Base-by-base conservation (phyloP, 441 rosid species). In the Adansonia madagascariensis region DNA sequence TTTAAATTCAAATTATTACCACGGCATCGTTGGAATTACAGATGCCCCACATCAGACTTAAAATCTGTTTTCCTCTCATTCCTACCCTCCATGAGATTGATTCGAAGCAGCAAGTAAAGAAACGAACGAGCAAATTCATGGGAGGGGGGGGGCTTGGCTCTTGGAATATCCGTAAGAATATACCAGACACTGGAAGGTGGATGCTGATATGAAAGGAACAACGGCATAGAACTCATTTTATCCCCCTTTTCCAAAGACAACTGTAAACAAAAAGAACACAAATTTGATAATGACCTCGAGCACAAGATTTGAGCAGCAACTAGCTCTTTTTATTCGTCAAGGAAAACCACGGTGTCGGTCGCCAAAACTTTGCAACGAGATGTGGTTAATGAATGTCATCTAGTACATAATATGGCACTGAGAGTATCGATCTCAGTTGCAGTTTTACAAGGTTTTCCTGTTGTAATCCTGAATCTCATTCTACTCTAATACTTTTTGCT, bases 341-440 rank as follows among this genome's bases (percentile, higher is more conserved):
- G 78, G 82, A 82, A 78, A 77, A 84, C 71, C 22, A 71, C 53
- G 68, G 14, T 20, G 47, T 77, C 24, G 75, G 60, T 84, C 69
- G 71, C 73, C 80, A 66, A 49, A 75, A 44, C 60, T 65, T 80
- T 74, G 52, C 8, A 81, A 75, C 14, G 39, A 35, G 44, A 60
- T 39, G 60, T 74, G 80, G 86, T 75, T 73, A 80, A 75, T 75
- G 78, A 76, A 80, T 76, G 79, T 76, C 78, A 76, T 49, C 79
- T 47, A 35, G 55, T 71, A 49, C 57, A n/a, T 78, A 60, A 60
- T 55, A 60, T 43, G 55, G 50, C 65, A 80, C 31, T 52, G 43
- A 53, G 63, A 14, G 63, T 62, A 56, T 70, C 56, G 7, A 55
- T 20, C 74, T 75, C 73, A 1, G 57, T 59, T 75, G 75, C 73